A percentile compares a stretch with the other conserved stretches of the same genome.
Evolutionary conservation across 148 eudicot genomes (phyloP).

Genomic region (Oxyria digyna): DNA sequence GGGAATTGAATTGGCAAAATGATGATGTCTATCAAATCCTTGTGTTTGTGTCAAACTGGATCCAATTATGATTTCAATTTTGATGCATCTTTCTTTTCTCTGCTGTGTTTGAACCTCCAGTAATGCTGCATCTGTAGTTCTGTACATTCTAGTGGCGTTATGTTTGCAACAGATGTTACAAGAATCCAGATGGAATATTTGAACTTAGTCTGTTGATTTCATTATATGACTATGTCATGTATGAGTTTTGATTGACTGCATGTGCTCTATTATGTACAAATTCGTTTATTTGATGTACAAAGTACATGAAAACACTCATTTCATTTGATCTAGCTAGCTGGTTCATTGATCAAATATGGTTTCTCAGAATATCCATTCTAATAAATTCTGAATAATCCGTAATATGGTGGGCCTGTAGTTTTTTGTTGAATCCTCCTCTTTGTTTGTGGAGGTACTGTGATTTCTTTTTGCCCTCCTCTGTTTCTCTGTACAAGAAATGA

Average conservation of each 20-base stretch:
- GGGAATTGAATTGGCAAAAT: neutral
- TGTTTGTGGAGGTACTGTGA: neutral
- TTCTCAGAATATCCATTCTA: neutral
- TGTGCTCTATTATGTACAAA: neutral
- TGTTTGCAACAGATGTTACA: neutral
- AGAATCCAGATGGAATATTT: neutral
- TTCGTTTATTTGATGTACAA: neutral
- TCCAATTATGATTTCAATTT: neutral
- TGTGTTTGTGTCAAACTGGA: neutral
- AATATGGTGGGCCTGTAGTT: neutral
- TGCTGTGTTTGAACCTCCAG: neutral
- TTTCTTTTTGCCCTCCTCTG: neutral
- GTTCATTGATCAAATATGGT: neutral
- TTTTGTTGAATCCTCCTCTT: neutral
- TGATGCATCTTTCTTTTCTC: neutral
- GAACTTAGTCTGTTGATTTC: neutral
- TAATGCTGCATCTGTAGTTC: neutral
- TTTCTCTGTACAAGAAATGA: slow-evolving; percentile 12
- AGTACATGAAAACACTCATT: neutral
- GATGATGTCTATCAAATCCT: neutral
- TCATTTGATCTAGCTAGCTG: neutral
- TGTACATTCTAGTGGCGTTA: neutral
- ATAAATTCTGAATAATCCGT: neutral
- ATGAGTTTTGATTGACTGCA: neutral
- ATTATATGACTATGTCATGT: neutral